A percentile compares a stretch with the other conserved stretches of the same genome.
phyloP scores from a whole-genome alignment of 345 rosid genomes.

The Corchorus olitorius region DNA sequence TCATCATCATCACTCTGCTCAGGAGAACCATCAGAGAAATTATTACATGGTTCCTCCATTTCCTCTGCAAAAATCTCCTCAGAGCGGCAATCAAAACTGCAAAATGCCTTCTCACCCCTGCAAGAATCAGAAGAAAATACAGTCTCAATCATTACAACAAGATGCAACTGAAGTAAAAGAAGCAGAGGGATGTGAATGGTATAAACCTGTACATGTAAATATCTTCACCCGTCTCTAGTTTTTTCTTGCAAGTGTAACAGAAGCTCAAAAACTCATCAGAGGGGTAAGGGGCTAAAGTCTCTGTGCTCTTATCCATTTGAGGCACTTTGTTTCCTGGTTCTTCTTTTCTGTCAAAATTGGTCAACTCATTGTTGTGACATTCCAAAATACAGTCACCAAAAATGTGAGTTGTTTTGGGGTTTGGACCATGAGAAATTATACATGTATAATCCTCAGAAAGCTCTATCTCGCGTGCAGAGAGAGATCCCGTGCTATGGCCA shows the following conservation, averaged over 20 bases:
- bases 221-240: slow-evolving; percentile 57
- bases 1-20: slow-evolving; percentile 27
- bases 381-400: slow-evolving; percentile 74
- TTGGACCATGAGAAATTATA: slow-evolving; percentile 76
- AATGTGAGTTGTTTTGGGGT: slow-evolving; percentile 79
- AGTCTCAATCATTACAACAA: background rate
- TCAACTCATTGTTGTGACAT: slow-evolving; percentile 43
- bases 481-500: slow-evolving; percentile 32
- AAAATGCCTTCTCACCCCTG: slow-evolving; percentile 90
- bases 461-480: slow-evolving; percentile 70
- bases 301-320: slow-evolving; percentile 22
- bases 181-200: slow-evolving; percentile 3
- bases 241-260: slow-evolving; percentile 76
- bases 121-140: slow-evolving; percentile 20
- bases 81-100: slow-evolving; percentile 67
- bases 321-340: slow-evolving; percentile 22
- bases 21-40: slow-evolving; percentile 29
- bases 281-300: slow-evolving; percentile 20
- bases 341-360: slow-evolving; percentile 35
- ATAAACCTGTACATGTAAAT: slow-evolving; percentile 82
- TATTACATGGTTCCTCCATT: slow-evolving; percentile 34
- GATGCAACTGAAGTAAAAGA: background rate
- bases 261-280: slow-evolving; percentile 57
- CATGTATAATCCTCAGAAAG: slow-evolving; percentile 92
- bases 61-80: slow-evolving; percentile 65